Percentiles rank a stretch among this genome's conserved stretches.
phyloP scores from a whole-genome alignment of 306 rosid genomes.

The peach (Prunus persica) region DNA sequence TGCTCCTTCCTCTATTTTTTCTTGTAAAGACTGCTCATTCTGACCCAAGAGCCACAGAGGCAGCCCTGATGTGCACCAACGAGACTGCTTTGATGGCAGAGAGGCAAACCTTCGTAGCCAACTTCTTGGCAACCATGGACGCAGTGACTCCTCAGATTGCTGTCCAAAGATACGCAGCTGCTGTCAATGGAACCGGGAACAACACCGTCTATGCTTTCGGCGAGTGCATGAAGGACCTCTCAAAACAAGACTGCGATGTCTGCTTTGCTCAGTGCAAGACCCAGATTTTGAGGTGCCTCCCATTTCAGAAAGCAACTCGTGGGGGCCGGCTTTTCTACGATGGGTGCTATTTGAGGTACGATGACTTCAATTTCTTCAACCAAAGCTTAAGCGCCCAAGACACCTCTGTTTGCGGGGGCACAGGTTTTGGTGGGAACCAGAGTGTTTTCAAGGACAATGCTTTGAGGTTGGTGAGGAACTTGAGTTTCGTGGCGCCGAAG shows the following conservation, averaged over 20 bases:
- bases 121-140: slow-evolving; percentile 50
- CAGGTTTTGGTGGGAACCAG: slow-evolving; percentile 21
- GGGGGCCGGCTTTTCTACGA: slow-evolving; percentile 59
- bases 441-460: slow-evolving; percentile 33
- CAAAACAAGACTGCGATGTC: slow-evolving; percentile 50
- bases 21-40: slow-evolving; percentile 12
- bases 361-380: slow-evolving; percentile 45
- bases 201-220: slow-evolving; percentile 50
- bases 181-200: slow-evolving; percentile 42
- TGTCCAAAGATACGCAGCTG: slow-evolving; percentile 29
- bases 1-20: slow-evolving; percentile 19
- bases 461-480: slow-evolving; percentile 44
- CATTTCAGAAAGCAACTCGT: slow-evolving; percentile 49
- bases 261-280: slow-evolving; percentile 67
- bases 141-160: slow-evolving; percentile 37
- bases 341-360: slow-evolving; percentile 65
- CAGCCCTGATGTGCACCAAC: slow-evolving; percentile 52
- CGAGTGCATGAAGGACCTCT: slow-evolving; percentile 66
- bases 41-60: slow-evolving; percentile 53
- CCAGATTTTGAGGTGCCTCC: slow-evolving; percentile 52
- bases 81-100: slow-evolving; percentile 28
- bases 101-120: slow-evolving; percentile 36
- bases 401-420: slow-evolving; percentile 35
- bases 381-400: slow-evolving; percentile 38
- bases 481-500: slow-evolving; percentile 43